Evolutionary conservation across 192 early-diverging fungal genomes (phyloP).

Genomic region (Geranomyces michiganensis): DNA sequence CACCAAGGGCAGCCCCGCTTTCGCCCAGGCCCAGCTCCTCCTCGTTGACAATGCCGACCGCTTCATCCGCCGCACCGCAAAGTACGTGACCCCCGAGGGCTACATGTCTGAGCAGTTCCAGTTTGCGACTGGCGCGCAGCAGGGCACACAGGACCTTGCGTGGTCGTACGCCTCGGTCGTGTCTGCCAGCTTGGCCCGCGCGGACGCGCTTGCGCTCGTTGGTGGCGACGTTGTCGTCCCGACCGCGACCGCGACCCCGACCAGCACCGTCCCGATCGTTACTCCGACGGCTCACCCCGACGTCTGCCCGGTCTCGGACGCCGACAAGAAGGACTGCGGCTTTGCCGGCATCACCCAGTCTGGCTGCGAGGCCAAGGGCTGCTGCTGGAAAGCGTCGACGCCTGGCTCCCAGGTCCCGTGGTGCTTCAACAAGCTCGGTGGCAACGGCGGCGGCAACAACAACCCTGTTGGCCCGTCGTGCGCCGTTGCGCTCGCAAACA

Average conservation of each 20-base stretch:
- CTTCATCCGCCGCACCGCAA: slow-evolving; percentile 7
- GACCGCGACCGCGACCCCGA: slow-evolving; percentile 6
- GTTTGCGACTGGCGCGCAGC: slow-evolving; percentile 11
- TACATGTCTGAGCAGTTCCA: slow-evolving; percentile 19
- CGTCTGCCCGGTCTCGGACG: slow-evolving; percentile 9
- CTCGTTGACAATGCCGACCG: slow-evolving; percentile 8
- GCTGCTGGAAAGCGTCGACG: slow-evolving; percentile 18
- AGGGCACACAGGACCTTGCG: slow-evolving; percentile 10
- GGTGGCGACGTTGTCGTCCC: slow-evolving; percentile 1
- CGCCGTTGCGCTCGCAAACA: background rate
- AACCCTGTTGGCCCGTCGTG: background rate
- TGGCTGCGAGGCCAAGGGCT: slow-evolving; percentile 14
- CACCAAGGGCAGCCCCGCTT: background rate
- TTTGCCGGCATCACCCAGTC: slow-evolving; percentile 18
- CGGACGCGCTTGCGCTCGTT: background rate
- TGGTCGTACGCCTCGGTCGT: slow-evolving; percentile 14
- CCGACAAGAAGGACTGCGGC: slow-evolving; percentile 16
- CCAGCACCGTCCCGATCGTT: background rate
- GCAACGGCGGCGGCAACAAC: background rate
- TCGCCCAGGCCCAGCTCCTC: slow-evolving; percentile 5
- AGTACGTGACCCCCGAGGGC: slow-evolving; percentile 6
- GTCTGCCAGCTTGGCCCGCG: slow-evolving; percentile 13
- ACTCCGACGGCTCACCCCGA: background rate
- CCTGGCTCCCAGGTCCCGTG: slow-evolving; percentile 11
- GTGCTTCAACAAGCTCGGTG: slow-evolving; percentile 25